Percentiles rank a stretch among this genome's conserved stretches.
Evolutionary conservation across 2,329 filamentous ascomycete genomes (phyloP).

Genomic region (Aspergillus versicolor): DNA sequence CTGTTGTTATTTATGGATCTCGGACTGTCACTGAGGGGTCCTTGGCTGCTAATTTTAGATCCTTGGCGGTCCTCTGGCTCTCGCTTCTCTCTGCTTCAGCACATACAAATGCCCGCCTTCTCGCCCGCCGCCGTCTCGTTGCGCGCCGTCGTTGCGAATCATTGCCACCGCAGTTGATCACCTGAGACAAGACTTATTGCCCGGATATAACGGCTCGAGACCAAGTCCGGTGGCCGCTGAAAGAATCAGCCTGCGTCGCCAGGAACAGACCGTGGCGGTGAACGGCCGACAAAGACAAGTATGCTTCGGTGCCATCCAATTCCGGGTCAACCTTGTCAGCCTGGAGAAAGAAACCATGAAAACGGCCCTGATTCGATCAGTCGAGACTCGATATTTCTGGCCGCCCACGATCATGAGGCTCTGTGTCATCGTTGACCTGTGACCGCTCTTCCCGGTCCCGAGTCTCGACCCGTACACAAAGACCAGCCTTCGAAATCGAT

Average conservation of each 20-base stretch:
- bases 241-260: not conserved
- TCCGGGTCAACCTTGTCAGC: not conserved
- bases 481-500: not conserved
- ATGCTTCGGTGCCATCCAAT: not conserved
- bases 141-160: not conserved
- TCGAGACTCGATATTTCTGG: not conserved
- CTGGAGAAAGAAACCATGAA: not conserved
- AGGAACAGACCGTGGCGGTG: not conserved
- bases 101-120: not conserved
- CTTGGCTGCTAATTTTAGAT: constrained; percentile 4
- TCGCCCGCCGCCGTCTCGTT: not conserved
- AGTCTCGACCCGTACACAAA: not conserved
- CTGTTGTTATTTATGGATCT: constrained; percentile 9
- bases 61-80: not conserved
- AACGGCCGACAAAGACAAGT: not conserved
- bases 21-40: not conserved
- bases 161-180: not conserved
- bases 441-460: not conserved
- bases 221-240: not conserved
- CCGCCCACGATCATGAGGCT: not conserved
- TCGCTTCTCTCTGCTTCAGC: not conserved
- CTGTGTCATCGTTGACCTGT: not conserved
- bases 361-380: not conserved
- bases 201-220: not conserved
- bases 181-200: not conserved